phyloP scores from a whole-genome alignment of 2,329 filamentous ascomycete species.

The Exserohilum turcica region DNA sequence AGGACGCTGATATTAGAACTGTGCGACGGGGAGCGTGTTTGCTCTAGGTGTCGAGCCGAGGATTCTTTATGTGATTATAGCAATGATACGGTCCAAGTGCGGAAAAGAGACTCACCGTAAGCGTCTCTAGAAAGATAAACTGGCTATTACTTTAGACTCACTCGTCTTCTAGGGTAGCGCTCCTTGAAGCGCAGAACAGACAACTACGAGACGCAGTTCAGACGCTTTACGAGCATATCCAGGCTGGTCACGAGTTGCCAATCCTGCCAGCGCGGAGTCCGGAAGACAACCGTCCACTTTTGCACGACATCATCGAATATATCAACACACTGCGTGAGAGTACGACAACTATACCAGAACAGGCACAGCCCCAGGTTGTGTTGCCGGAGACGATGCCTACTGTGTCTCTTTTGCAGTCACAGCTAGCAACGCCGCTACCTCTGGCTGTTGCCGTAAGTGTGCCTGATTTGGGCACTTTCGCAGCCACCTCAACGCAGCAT shows the following conservation, averaged over 20 bases:
- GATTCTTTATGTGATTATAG: not conserved
- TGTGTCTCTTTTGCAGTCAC: not conserved
- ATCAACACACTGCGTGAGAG: not conserved
- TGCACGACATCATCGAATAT: slow-evolving; percentile 1
- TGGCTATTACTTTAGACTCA: not conserved
- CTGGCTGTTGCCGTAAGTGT: not conserved
- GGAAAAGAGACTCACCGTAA: not conserved
- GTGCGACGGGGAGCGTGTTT: slow-evolving; percentile 2
- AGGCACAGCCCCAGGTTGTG: not conserved
- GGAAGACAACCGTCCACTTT: not conserved
- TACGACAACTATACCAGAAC: not conserved
- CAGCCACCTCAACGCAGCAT: not conserved
- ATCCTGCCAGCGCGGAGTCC: not conserved
- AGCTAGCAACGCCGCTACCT: not conserved
- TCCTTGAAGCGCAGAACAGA: slow-evolving; percentile 4
- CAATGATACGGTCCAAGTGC: not conserved
- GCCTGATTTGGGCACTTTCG: not conserved
- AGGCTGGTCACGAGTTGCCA: not conserved
- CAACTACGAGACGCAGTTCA: not conserved
- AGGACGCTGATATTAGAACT: slow-evolving; percentile 1
- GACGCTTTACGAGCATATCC: not conserved
- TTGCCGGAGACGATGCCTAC: not conserved
- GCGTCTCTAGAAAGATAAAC: not conserved
- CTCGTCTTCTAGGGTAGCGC: not conserved
- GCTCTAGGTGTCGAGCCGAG: not conserved